Base-by-base conservation (phyloP, 2,329 filamentous ascomycete species). In the Aplosporella prunicola region DNA sequence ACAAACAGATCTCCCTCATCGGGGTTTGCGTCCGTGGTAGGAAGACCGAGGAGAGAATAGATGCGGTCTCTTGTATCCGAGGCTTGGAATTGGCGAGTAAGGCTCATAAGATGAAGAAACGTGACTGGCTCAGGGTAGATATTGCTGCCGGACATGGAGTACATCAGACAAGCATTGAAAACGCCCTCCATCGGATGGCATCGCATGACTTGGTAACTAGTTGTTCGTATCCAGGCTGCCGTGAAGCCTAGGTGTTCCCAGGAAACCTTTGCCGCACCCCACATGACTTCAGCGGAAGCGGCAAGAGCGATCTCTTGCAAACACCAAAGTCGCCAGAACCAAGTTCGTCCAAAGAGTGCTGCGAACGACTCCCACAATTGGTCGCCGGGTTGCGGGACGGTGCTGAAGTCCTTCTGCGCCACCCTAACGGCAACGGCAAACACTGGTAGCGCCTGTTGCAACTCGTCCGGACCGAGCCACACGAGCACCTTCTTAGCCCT, bases 1-100 rank as follows among this genome's bases (percentile, higher is more conserved):
- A 45, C n/a, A 18, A 32, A 45, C 2, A 43, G 17, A 4, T 15
- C 15, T 16, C 27, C 30, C 4, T 25, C 13, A 18, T 38, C 31
- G 1, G 38, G 41, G 23, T 36, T 15, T 14, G 38, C 24, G 15
- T 35, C 39, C 16, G 10, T 24, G 15, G 41, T 41, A 2, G 20
- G 24, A 9, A 45, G 20, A 4, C 43, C 41, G 1, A 43, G 29
- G 20, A 48, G 41, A 16, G 40, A 45, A 30, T 43, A 48, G 5
- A 43, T 32, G 11, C 43, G 35, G 29, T 48, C 45, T 16, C 43
- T 38, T 4, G 35, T 5, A 24, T 48, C 42, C 5, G 45, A 45
- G 9, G 32, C 42, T 11, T 30, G 20, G 22, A 48, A 43, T 32
- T 43, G 39, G 7, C 29, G 43, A 10, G 35, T 43, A 18, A 41